Conservation (phyloP, 352 stramenopile genomes). For the Phytopythium litorale region DNA sequence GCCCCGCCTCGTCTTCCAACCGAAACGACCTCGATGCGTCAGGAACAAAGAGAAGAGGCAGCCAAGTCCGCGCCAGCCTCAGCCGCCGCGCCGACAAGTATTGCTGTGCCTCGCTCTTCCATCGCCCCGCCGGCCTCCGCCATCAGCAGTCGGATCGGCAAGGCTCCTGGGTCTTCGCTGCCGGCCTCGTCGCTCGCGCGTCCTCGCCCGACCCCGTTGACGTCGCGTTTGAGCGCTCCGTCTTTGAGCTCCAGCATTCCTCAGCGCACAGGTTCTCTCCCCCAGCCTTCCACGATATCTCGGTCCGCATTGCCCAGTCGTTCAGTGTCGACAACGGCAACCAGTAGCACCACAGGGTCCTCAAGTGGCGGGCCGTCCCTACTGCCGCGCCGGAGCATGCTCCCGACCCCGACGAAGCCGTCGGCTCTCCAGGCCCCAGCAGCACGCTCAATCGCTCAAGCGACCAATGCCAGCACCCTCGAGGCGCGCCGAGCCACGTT, state of each 20-base stretch:
- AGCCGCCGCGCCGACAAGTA: background rate
- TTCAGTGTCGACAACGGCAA: background rate
- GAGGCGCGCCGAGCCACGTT: conserved; percentile 5
- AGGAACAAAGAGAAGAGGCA: background rate
- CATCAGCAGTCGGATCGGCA: background rate
- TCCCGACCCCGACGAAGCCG: background rate
- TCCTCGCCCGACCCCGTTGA: background rate
- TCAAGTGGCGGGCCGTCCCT: background rate
- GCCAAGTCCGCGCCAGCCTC: background rate
- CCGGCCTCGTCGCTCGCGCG: background rate
- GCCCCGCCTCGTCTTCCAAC: background rate
- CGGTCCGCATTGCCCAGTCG: background rate
- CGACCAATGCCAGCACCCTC: background rate
- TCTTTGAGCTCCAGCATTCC: background rate
- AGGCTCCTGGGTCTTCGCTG: background rate
- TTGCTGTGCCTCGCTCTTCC: background rate
- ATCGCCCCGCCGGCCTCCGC: background rate
- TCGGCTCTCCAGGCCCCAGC: conserved; percentile 2
- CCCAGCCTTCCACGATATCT: background rate
- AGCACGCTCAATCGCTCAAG: background rate
- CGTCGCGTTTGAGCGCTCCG: conserved; percentile 7
- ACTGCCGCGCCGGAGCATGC: background rate
- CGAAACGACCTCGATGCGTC: background rate
- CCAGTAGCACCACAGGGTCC: background rate
- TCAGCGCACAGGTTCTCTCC: background rate